Evolutionary conservation across 306 rosid species (phyloP).

Genomic region (Pyrus pyrifolia): DNA sequence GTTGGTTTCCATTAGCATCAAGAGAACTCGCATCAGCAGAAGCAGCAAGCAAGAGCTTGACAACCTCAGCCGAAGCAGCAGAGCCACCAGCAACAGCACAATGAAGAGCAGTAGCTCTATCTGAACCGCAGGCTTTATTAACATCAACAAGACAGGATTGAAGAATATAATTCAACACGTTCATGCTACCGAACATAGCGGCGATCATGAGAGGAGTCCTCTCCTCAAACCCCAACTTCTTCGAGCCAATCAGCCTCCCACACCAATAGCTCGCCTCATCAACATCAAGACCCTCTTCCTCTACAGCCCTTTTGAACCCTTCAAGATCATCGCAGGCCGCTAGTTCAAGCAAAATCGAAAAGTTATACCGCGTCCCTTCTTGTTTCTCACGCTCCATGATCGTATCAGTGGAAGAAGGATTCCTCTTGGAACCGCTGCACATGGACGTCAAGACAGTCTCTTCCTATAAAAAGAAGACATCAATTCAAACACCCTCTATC

Average conservation of each 20-base stretch:
- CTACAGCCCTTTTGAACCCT: constrained; percentile 54
- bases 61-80: constrained; percentile 42
- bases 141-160: constrained; percentile 50
- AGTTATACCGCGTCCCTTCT: constrained; percentile 23
- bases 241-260: constrained; percentile 65
- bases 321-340: constrained; percentile 51
- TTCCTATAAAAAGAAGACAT: constrained; percentile 12
- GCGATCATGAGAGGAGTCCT: constrained; percentile 84
- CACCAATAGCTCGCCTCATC: constrained; percentile 68
- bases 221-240: constrained; percentile 55
- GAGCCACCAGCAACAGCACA: constrained; percentile 73
- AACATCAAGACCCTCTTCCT: constrained; percentile 43
- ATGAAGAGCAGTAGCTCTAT: constrained; percentile 73
- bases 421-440: constrained; percentile 63
- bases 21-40: constrained; percentile 43
- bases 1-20: constrained; percentile 55
- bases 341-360: constrained; percentile 53
- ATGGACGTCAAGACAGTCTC: constrained; percentile 29
- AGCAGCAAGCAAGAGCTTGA: constrained; percentile 62
- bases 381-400: constrained; percentile 41
- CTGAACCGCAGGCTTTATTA: constrained; percentile 50
- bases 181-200: constrained; percentile 70
- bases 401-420: constrained; percentile 40
- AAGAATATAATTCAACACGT: constrained; percentile 50
- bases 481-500: background rate